Evolutionary conservation across 176 grass and related monocot genomes (phyloP).

Genomic region (Rhynchospora breviuscula): DNA sequence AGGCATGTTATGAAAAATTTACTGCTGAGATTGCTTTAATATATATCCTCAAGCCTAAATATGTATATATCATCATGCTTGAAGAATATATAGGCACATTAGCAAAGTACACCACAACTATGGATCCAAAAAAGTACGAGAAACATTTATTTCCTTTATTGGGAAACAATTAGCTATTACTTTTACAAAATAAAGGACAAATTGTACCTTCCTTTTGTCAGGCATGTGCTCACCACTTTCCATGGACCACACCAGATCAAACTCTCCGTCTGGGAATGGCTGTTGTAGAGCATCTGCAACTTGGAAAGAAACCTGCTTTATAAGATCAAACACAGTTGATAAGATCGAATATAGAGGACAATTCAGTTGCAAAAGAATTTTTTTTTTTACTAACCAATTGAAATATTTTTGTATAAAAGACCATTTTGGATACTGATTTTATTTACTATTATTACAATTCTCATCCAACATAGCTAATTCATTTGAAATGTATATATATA

Average conservation of each 20-base stretch:
- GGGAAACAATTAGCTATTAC: background rate
- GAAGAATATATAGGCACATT: background rate
- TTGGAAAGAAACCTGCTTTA: conserved; percentile 65
- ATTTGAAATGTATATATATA: background rate
- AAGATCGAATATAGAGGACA: background rate
- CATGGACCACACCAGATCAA: conserved; percentile 97
- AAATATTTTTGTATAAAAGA: background rate
- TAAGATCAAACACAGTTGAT: background rate
- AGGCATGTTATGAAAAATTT: background rate
- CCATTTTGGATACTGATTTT: background rate
- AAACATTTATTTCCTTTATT: background rate
- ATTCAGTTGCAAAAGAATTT: background rate
- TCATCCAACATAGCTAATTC: background rate
- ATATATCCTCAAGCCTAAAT: background rate
- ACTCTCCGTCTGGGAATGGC: conserved; percentile 78
- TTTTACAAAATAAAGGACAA: background rate
- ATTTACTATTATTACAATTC: background rate
- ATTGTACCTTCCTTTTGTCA: conserved; percentile 70
- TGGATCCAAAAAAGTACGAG: background rate
- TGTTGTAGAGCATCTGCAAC: conserved; percentile 92
- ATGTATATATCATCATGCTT: background rate
- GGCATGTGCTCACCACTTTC: conserved; percentile 98
- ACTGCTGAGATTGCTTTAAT: background rate
- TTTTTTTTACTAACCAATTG: background rate
- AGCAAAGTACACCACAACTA: background rate